Base-by-base conservation (phyloP, 2,329 filamentous ascomycete genomes). In the Talaromyces islandicus region DNA sequence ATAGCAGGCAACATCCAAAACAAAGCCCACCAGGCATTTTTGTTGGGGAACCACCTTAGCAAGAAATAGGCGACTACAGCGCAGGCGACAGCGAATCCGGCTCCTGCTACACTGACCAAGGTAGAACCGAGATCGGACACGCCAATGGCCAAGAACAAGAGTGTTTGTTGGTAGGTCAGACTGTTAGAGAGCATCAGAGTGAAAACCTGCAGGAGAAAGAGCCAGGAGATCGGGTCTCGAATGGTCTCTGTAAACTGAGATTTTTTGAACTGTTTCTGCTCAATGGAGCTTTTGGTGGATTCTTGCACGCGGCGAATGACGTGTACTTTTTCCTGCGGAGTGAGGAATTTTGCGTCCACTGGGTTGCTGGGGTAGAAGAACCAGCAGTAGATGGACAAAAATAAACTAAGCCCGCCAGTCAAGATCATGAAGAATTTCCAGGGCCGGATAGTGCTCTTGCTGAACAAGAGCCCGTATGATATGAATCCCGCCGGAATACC, bases 351-450 rank as follows among this genome's bases (percentile, higher is more conserved):
- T 19, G 64, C 64, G 1, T 64, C 56, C 1, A 58, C 55, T 10
- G 64, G 64, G 30, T 65, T 65, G 17, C 53, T 59, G 4, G 64
- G 64, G n/a, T 65, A 65, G 24, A 56, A 60, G 50, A 65, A 64
- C 59, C 61, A 65, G 21, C 59, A 61, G 17, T 57, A 52, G 48
- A 64, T 30, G 7, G 65, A 60, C 3, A 77, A 64, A 1, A 77
- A 1, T 0, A 77, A 56, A 0, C 75, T 74, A 0, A 76, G 52
- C 0, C 69, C 69, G 1, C 75, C 76, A 0, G 73, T 77, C 35
- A 74, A 58, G 17, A 78, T 70, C 69, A 75, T 75, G 54, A 77
- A 73, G 0, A 76, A 62, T 61, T 77, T 77, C 75, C 76, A 76
- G 1, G 61, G 61, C 11, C 11, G 59, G 2, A 65, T 43, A 17